Base-by-base conservation (phyloP, 306 rosid genomes). In the Quercus rubra region DNA sequence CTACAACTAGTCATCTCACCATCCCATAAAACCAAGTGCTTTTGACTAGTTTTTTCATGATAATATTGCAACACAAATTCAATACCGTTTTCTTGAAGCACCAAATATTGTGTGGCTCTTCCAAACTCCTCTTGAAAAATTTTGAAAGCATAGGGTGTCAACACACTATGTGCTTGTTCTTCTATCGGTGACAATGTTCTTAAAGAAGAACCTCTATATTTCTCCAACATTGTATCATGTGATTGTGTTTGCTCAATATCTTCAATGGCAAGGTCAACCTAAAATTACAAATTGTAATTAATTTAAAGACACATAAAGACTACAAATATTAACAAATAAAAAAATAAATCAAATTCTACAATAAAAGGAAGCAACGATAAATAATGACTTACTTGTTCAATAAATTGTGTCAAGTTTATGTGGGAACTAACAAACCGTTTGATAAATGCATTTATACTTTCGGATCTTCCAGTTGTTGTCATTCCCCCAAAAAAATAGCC, bases 401-500 rank as follows among this genome's bases (percentile, higher is more conserved):
- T 2, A 62, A 76, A 62, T 4, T 41, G 31, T 4, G 28, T 62
- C 10, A 46, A 76, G 49, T 43, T 71, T 46, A 72, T 72, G 5
- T 61, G 55, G 63, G 55, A 61, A 30, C 30, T 61, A 27, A 72
- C 52, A 14, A 79, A 71, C 62, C 66, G 28, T n/a, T 71, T 79
- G 23, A 59, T 14, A 19, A 72, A 79, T 18, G 77, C 55, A 30
- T 71, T 79, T 79, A n/a, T 79, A 46, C 46, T 71, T 54, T 71
- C 7, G 11, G 54, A 70, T 79, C 38, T 71, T 71, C 77, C 41
- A 0, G 25, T 58, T 5, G 77, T 71, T 38, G 72, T 71, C 54
- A 78, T 56, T 21, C 71, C 62, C 11, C 77, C 77, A 46, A 59
- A 58, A n/a, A 78, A 70, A 78, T 70, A 10, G n/a, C 46, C 70